phyloP scores from a whole-genome alignment of 768 basidiomycete genomes.

The Phanerochaete sordida region DNA sequence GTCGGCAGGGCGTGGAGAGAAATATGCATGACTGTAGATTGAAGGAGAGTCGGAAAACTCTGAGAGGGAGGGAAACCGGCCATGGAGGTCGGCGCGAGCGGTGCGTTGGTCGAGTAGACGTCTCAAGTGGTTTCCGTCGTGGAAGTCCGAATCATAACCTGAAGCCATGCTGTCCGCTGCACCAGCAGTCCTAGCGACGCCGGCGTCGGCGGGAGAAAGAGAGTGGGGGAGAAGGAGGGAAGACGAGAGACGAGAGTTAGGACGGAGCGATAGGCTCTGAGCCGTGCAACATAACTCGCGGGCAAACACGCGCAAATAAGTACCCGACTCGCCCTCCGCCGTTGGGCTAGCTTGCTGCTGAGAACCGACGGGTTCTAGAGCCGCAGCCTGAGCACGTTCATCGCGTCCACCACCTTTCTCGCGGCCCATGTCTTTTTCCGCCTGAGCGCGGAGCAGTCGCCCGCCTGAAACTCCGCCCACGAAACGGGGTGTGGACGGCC shows the following conservation, averaged over 20 bases:
- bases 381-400: background rate
- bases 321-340: background rate
- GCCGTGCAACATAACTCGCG: slow-evolving; percentile 7
- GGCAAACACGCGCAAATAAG: slow-evolving; percentile 16
- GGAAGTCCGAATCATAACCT: slow-evolving; percentile 20
- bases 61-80: slow-evolving; percentile 51
- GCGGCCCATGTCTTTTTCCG: background rate
- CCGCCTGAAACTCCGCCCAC: background rate
- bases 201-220: slow-evolving; percentile 17
- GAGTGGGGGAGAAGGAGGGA: slow-evolving; percentile 17
- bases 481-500: background rate
- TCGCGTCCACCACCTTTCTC: background rate
- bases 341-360: background rate
- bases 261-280: background rate
- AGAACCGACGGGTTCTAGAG: background rate
- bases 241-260: slow-evolving; percentile 4
- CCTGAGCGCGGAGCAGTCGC: background rate
- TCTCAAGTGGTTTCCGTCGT: slow-evolving; percentile 45
- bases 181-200: slow-evolving; percentile 11
- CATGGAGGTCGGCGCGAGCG: slow-evolving; percentile 43
- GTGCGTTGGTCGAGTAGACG: slow-evolving; percentile 52
- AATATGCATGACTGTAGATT: slow-evolving; percentile 58
- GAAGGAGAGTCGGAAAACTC: slow-evolving; percentile 67
- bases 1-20: slow-evolving; percentile 46
- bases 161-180: slow-evolving; percentile 30